Base-by-base conservation (phyloP, 2,329 filamentous ascomycete genomes). In the Rugonectria rugulosa region DNA sequence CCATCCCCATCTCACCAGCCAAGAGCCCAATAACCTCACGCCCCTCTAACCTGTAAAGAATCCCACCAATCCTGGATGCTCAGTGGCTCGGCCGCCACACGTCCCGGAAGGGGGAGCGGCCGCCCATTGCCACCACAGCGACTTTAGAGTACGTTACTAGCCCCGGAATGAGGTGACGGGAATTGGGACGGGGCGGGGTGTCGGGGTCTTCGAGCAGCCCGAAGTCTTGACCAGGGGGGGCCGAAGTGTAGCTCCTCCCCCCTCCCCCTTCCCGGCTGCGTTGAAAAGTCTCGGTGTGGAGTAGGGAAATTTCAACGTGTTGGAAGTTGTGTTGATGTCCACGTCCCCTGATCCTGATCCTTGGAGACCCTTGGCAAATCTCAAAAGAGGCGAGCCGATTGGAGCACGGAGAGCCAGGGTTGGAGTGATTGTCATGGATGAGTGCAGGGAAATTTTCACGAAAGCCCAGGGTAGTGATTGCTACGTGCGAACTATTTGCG, bases 181-280 rank as follows among this genome's bases (percentile, higher is more conserved):
- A n/a, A n/a, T 53, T 54, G 34, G 53, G 45, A n/a, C n/a, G n/a
- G 45, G 56, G 61, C 67, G 67, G 67, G 59, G 11, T 67, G 65
- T 72, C 70, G 70, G 70, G 68, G 53, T 65, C 54, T 59, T 72
- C 43, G 49, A 70, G 69, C 61, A 72, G 59, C 59, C 72, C 72
- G 72, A 72, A 56, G 51, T 38, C n/a, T 23, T 34, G 50, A 45
- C 38, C 27, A 41, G 46, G 56, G 43, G 41, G n/a, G n/a, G n/a
- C n/a, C n/a, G n/a, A n/a, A n/a, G n/a, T n/a, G n/a, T n/a, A n/a
- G n/a, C n/a, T n/a, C n/a, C n/a, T n/a, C n/a, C n/a, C n/a, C n/a
- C n/a, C n/a, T n/a, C n/a, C n/a, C n/a, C n/a, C n/a, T n/a, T n/a
- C 53, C 20, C 53, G 56, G 59, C 24, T 34, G 27, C 46, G 42